A percentile compares a stretch with the other conserved stretches of the same genome.
Conservation (phyloP, 805 yeast species). For the Candida morakotiae region DNA sequence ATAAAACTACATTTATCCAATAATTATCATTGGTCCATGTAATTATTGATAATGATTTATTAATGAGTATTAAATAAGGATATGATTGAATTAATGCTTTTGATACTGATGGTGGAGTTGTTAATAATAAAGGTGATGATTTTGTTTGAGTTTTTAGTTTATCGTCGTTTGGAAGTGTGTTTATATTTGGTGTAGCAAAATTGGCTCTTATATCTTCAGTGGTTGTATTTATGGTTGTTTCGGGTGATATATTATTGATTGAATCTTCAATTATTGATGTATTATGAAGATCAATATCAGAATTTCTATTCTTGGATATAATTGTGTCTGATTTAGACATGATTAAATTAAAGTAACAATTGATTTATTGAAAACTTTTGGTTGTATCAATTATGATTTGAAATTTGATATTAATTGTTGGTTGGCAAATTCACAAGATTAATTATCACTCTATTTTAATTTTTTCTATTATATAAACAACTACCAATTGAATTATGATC, state of each 20-base stretch:
- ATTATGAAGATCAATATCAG: neutral
- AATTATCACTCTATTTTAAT: too few species aligned
- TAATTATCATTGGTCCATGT: slow-evolving; percentile 91
- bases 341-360: neutral
- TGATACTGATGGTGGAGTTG: slow-evolving; percentile 89
- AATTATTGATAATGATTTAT: slow-evolving; percentile 62
- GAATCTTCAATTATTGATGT: slow-evolving; percentile 2
- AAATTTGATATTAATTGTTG: too few species aligned
- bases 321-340: neutral
- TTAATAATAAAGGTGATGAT: slow-evolving; percentile 77
- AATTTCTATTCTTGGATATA: neutral
- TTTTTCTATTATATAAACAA: too few species aligned
- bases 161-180: slow-evolving; percentile 10
- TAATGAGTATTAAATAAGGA: slow-evolving; percentile 75
- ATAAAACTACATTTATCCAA: slow-evolving; percentile 66
- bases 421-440: too few species aligned
- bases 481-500: too few species aligned
- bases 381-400: too few species aligned
- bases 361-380: too few species aligned
- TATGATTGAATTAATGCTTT: slow-evolving; percentile 78
- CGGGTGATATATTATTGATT: slow-evolving; percentile 4
- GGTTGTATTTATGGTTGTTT: slow-evolving; percentile 5
- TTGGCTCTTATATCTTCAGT: slow-evolving; percentile 28
- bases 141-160: slow-evolving; percentile 19
- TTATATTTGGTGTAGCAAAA: slow-evolving; percentile 18